Evolutionary conservation across 1,284 basidiomycete species (phyloP), one percentile per base, ranked within the genome.

Genomic region (Rhodotorula sp.): DNA sequence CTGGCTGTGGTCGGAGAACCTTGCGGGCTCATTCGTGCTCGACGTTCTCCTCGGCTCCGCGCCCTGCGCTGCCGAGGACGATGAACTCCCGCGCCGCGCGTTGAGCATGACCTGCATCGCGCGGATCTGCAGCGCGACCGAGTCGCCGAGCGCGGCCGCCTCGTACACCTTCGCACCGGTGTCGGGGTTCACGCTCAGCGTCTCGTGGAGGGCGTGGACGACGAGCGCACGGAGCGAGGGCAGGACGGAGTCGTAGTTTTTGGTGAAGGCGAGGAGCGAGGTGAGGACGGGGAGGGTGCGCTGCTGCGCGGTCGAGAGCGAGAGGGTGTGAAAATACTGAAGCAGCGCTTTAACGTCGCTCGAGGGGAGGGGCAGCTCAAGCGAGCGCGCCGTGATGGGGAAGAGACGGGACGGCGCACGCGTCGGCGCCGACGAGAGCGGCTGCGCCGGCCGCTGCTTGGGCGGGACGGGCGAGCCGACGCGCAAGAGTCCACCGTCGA

Each of bases 261-360:
- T 91, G 7, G 91, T 87, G 34, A 98, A 84, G 66, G 96, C 86
- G 67, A 98, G 84, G 34, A 98, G 85, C 72, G 94, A 91, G 76
- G 90, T 91, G 46, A 97, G 85, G 21, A 97, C 90, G 0, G 92
- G 89, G 5, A 93, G 91, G 4, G 92, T 89, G 77, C 92, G 91
- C 80, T 98, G 96, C 54, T 97, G 84, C 0, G 91, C 90, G 0
- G 95, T 97, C 63, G 92, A 84, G 58, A 98, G 86, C 0, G 90
- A 87, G 64, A 90, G 85, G 1, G 93, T 89, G 83, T 97, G 96
- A 75, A 98, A 88, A 82, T 95, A 98, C 81, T 97, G 93, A 70
- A 97, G 82, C 61, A 98, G 83, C 8, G 94, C 95, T 66, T 93
- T 84, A 10, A 91, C 90, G 72, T 97, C 89, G 0, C 92, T 88